Evolutionary conservation across 2,329 filamentous ascomycete genomes (phyloP), one percentile per base, ranked within the genome.

Genomic region (Aureobasidium leucospermi): DNA sequence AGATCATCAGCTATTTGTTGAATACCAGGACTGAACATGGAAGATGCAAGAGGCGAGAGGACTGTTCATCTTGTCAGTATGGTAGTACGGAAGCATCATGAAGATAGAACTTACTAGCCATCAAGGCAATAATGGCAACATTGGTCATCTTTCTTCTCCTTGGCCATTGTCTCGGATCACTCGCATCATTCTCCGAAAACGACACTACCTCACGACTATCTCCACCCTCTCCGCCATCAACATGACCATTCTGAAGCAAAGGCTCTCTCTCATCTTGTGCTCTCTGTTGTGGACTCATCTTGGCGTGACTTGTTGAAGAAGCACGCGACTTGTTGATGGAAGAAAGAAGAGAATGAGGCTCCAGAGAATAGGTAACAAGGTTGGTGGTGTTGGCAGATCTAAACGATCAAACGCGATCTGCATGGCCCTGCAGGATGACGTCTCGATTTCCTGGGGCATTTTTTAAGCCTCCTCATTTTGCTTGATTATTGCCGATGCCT

Each of bases 11-110:
- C 78, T 45, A 81, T 81, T 60, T 80, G 74, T 9, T 70, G 67
- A 56, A 81, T 80, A 1, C 77, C 78, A 0, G 78, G 78, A 0
- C 78, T 79, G 67, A 81, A 81, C 76, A 80, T 79, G 41, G 74
- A 77, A 19, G 73, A 76, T 1, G 76, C 77, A 19, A 79, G 70
- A 0, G 78, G 77, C 16, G 74, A 76, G 1, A 80, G 62, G 39
- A 80, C 72, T 75, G 43, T 3, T 23, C n/a, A 23, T 34, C 31
- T 55, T n/a, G 36, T 52, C 23, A 52, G 36, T 36, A 8, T n/a
- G 34, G 11, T 8, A 23, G 13, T 10, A 28, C 23, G 29, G 13
- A n/a, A 11, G 19, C 6, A 43, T 7, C n/a, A 29, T 41, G 60
- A 47, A 28, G 29, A 49, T 28, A n/a, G 8, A 7, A 61, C 68